phyloP scores from a whole-genome alignment of 108 stramenopile genomes.

The Fistulifera pelliculosa region DNA sequence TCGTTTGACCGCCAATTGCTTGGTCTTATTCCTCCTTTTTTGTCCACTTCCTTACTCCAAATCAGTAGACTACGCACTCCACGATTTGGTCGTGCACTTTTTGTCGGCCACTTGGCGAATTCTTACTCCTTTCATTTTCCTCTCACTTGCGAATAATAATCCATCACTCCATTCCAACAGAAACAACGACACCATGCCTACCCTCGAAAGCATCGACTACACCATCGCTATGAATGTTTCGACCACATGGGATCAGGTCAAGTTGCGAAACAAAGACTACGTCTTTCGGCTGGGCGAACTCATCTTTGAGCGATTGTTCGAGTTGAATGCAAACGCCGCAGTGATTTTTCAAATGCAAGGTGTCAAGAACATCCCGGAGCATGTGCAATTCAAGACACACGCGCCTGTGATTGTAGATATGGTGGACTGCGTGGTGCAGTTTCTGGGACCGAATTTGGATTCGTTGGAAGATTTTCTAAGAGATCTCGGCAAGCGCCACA shows the following conservation, averaged over 20 bases:
- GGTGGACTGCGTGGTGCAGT: constrained; percentile 23
- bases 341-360: background rate
- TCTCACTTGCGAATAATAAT: too few species aligned
- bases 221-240: background rate
- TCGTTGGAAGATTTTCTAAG: constrained; percentile 18
- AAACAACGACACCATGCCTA: too few species aligned
- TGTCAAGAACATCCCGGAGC: background rate
- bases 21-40: background rate
- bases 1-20: background rate
- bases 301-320: background rate
- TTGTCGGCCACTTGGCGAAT: too few species aligned
- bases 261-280: background rate
- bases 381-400: background rate
- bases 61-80: too few species aligned
- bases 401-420: constrained; percentile 4
- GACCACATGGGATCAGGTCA: constrained; percentile 1
- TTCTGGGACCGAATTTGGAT: constrained; percentile 35
- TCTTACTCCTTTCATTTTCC: too few species aligned
- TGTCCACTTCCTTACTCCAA: background rate
- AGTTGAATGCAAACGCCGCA: background rate
- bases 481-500: constrained; percentile 23
- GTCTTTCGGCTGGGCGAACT: background rate
- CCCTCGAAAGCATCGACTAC: too few species aligned
- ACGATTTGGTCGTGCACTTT: too few species aligned
- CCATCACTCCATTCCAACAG: too few species aligned